Base-by-base conservation (phyloP, 805 yeast genomes). In the Zygotorulaspora sp. region DNA sequence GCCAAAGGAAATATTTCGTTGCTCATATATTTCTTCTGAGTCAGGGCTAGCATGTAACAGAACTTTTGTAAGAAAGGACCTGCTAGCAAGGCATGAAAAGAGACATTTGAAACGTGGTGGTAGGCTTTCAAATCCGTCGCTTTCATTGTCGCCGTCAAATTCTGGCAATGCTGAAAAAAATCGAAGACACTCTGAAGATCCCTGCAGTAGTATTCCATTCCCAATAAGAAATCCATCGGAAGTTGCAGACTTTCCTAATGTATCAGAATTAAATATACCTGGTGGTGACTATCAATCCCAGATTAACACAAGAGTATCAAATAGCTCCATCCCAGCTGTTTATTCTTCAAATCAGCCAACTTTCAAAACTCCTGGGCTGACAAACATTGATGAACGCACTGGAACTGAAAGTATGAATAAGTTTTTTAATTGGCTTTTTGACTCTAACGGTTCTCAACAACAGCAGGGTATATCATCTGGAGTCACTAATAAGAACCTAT, bases 1-100 rank as follows among this genome's bases (percentile, higher is more conserved):
- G 52, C 73, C 74, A 1, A 67, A 67, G 30, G 65, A 69, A 43
- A 74, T 78, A 6, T 77, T 65, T 49, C 62, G 62, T 18, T 79
- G 86, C 53, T 41, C 52, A 2, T 64, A 58, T 44, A 44, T 48
- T 6, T 50, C 44, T 22, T 54, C 57, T 10, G 45, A 43, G n/a
- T 40, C 48, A 4, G 44, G 48, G 13, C 55, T 68, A 8, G 55
- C 59, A 4, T 79, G 86, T 56, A 70, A 70, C 3, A 76, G 75
- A 54, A 72, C 78, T 0, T 79, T 79, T 65, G 84, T 79, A 1
- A 58, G 86, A 26, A 72, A 67, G 43, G 86, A 79, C 52, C 59
- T 79, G 30, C 63, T 72, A 19, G 53, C 52, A 5, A 51, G 82
- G 58, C 68, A 77, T 54, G 48, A 57, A 51, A 52, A 63, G 61